Evolutionary conservation across 768 basidiomycete genomes (phyloP), one percentile per base, ranked within the genome.

Genomic region (Podaxis sp.): DNA sequence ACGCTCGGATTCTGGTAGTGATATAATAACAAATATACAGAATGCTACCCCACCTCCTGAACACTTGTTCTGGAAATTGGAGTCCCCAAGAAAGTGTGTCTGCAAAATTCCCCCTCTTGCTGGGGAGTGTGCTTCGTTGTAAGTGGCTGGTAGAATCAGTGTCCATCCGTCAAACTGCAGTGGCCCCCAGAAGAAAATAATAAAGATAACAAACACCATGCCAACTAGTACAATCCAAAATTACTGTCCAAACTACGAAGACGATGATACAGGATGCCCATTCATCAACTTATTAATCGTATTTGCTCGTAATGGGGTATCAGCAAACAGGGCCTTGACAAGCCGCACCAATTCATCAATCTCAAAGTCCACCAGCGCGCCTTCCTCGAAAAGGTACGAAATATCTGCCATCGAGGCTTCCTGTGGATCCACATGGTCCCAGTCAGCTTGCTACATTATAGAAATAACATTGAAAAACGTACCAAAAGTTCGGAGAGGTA

Each of bases 381-480:
- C 93, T 68, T 91, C 88, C 66, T 95, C 93, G 71, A 95, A 95
- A 8, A 97, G 84, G 73, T 96, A 96, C 28, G 89, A 88, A 56
- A 97, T 88, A 73, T 98, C 96, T 41, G 87, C 91, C 72, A 98
- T 86, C 36, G 93, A 93, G 1, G 94, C 95, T 74, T 95, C 93
- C 94, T 95, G 67, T 55, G 74, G n/a, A 40, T 17, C n/a, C 49
- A 30, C 37, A n/a, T 36, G 51, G 15, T 24, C n/a, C 13, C 7
- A 37, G 51, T 62, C 30, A 62, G 58, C 41, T 40, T 28, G 44
- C 12, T 53, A 17, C 49, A 17, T 5, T 28, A 24, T 15, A 33
- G 53, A 7, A 48, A 22, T 33, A 55, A 7, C 24, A 44, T 51
- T 58, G n/a, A 65, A 56, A 2, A 28, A 80, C 90, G 51, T 64